Conservation (phyloP, 2,329 filamentous ascomycete genomes). For the Penicillium rolfsii region DNA sequence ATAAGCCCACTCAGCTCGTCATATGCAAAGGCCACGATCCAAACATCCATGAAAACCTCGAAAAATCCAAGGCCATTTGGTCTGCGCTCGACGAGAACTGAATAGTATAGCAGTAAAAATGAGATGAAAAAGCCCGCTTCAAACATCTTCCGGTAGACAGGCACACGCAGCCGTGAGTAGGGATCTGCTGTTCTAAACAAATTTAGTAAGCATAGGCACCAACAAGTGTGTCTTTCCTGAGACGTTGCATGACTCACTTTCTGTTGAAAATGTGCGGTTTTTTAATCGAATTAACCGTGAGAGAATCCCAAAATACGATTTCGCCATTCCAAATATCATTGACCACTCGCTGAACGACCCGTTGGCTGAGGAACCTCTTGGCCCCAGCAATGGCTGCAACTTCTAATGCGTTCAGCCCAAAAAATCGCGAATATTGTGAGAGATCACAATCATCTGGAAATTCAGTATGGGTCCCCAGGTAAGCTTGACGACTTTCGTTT, state of each 20-base stretch:
- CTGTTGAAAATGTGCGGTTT: constrained; percentile 75
- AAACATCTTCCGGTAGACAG: constrained; percentile 81
- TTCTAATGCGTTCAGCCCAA: constrained; percentile 81
- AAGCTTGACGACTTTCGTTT: constrained; percentile 32
- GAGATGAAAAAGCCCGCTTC: constrained; percentile 79
- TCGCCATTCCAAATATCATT: constrained; percentile 84
- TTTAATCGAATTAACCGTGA: constrained; percentile 75
- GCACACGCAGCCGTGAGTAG: constrained; percentile 76
- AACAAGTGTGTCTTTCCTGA: constrained; percentile 1
- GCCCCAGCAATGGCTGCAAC: constrained; percentile 80
- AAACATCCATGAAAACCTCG: constrained; percentile 78
- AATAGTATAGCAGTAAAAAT: constrained; percentile 81
- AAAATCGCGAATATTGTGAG: constrained; percentile 69
- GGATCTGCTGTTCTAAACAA: constrained; percentile 62
- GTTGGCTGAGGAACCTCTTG: constrained; percentile 82
- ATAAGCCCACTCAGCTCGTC: constrained; percentile 83
- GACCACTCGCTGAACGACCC: constrained; percentile 79
- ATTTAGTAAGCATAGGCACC: constrained; percentile 28
- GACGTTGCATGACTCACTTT: constrained; percentile 34
- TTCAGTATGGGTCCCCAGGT: constrained; percentile 46
- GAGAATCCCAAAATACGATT: constrained; percentile 81
- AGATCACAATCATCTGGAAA: constrained; percentile 57
- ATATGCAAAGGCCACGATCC: constrained; percentile 85
- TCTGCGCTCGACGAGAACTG: constrained; percentile 77
- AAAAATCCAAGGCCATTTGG: constrained; percentile 66